Evolutionary conservation across 1,139 yeast species (phyloP).

Genomic region (Yamadazyma dushanensis): DNA sequence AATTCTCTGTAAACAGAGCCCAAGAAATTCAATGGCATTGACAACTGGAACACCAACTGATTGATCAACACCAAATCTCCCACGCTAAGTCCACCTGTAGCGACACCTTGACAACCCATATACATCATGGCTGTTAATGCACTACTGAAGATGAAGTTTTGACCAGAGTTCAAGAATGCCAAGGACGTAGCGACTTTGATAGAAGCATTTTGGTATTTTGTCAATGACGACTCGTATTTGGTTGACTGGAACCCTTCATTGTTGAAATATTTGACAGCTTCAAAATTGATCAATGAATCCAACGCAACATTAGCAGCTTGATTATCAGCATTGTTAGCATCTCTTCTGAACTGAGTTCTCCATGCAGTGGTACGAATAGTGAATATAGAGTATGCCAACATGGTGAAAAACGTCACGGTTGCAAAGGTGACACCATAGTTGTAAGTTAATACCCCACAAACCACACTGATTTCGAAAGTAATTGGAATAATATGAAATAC

Average conservation of each 20-base stretch:
- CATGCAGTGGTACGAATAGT: slow-evolving; percentile 93
- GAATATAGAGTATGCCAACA: slow-evolving; percentile 82
- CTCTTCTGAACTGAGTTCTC: slow-evolving; percentile 90
- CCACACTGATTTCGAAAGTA: slow-evolving; percentile 86
- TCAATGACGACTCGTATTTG: slow-evolving; percentile 79
- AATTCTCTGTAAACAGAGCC: slow-evolving; percentile 95
- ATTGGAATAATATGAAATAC: slow-evolving; percentile 95
- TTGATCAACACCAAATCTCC: slow-evolving; percentile 96
- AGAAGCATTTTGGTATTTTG: slow-evolving; percentile 75
- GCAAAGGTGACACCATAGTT: slow-evolving; percentile 91
- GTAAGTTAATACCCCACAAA: slow-evolving; percentile 89
- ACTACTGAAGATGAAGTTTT: slow-evolving; percentile 83
- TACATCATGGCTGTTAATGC: slow-evolving; percentile 98
- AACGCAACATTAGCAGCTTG: slow-evolving; percentile 92
- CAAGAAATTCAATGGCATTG: slow-evolving; percentile 89
- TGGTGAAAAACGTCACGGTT: slow-evolving; percentile 81
- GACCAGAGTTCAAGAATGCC: slow-evolving; percentile 90
- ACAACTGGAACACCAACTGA: slow-evolving; percentile 91
- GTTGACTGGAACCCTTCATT: slow-evolving; percentile 77
- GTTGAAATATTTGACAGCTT: slow-evolving; percentile 91
- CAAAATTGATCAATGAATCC: slow-evolving; percentile 91
- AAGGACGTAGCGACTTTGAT: slow-evolving; percentile 90
- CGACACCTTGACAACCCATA: slow-evolving; percentile 96
- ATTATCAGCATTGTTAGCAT: slow-evolving; percentile 93
- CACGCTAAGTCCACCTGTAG: slow-evolving; percentile 77